Conservation (phyloP, 1,139 yeast species). For the Saccharomyces hybrid region DNA sequence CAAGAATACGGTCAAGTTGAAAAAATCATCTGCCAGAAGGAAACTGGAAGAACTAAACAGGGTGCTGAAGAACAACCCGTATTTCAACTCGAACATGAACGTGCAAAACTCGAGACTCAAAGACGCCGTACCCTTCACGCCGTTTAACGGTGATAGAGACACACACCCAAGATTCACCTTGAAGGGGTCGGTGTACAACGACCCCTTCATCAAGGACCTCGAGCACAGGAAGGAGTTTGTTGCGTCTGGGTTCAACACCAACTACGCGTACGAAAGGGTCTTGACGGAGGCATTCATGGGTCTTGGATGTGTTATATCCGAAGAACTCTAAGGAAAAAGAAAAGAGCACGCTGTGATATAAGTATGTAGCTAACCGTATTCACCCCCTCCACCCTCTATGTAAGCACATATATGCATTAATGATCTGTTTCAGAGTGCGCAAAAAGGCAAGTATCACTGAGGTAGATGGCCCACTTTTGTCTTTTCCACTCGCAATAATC, state of each 20-base stretch:
- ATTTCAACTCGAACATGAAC: slow-evolving; percentile 20
- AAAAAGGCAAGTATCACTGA: background rate
- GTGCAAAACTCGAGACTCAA: slow-evolving; percentile 14
- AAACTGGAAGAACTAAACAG: slow-evolving; percentile 57
- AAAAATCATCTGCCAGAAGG: slow-evolving; percentile 60
- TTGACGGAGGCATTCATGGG: slow-evolving; percentile 88
- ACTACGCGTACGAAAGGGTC: slow-evolving; percentile 64
- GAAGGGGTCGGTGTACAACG: slow-evolving; percentile 42
- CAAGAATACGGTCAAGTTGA: slow-evolving; percentile 51
- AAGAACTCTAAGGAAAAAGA: slow-evolving; percentile 42
- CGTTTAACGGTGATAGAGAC: slow-evolving; percentile 86
- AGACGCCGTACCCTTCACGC: slow-evolving; percentile 64
- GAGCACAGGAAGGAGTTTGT: slow-evolving; percentile 59
- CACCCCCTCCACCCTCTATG: background rate
- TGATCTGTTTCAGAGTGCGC: background rate
- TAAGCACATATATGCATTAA: background rate
- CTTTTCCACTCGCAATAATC: background rate
- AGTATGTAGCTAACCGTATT: background rate
- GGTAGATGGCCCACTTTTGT: background rate
- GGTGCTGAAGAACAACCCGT: slow-evolving; percentile 32
- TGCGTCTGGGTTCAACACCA: slow-evolving; percentile 81
- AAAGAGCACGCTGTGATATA: slow-evolving; percentile 2
- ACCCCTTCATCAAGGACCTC: slow-evolving; percentile 55
- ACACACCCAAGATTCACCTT: slow-evolving; percentile 38
- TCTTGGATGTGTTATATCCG: slow-evolving; percentile 67